Base-by-base conservation (phyloP, 2,329 filamentous ascomycete species). In the Arthrinium phaeospermum region DNA sequence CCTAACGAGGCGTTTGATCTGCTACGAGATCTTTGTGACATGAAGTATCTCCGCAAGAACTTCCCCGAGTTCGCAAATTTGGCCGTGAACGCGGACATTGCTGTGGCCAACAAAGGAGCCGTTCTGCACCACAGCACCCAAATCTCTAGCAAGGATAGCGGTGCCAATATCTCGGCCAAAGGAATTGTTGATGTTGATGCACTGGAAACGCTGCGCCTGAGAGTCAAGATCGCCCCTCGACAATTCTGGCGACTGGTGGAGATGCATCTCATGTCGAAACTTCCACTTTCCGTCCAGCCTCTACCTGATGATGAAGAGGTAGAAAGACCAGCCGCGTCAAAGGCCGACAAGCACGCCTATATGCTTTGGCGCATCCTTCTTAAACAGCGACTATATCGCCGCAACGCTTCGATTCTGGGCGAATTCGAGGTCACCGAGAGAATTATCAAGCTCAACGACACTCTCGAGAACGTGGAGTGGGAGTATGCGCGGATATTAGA, bases 1-100 rank as follows among this genome's bases (percentile, higher is more conserved):
- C 97, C 96, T 0, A 98, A 94, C 78, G 93, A 96, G 79, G 90
- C 89, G 0, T 97, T 97, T 76, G 93, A 96, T 78, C 90, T 94
- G 73, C 85, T 97, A 77, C 90, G 94, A 75, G 94, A 96, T 79
- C 85, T 92, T 70, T 91, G 90, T 76, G 94, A 97, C 77, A 84
- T 96, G 45, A 84, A 86, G 5, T 91, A 90, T 75, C 85, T 96
- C 4, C 89, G 89, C 71, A 84, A 82, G 12, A 83, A 86, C 24
- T 74, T 88, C 4, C 86, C 91, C 0, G 86, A 89, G 12, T 93
- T 94, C 78, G 82, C 83, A 3, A 79, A 83, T 0, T 83, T 94
- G 8, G 83, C 80, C 67, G 83, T 94, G 72, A 87, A 92, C 77
- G 85, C 85, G 6, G 77, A 80, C 14, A 79, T 90, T 22, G 78